phyloP scores from a whole-genome alignment of 305 asterid genomes.

The Fraxinus ornus region DNA sequence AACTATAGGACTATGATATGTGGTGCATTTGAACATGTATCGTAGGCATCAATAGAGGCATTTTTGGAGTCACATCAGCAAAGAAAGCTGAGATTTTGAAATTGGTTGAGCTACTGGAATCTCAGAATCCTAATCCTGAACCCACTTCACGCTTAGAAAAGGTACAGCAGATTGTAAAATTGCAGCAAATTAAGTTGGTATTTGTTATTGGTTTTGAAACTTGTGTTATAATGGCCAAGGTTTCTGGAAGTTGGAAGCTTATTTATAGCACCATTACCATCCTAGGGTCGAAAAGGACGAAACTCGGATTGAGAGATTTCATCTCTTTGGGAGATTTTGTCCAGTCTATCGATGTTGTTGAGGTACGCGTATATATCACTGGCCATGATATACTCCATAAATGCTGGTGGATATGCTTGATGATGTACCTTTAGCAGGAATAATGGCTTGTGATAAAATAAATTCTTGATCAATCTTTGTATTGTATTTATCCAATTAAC shows the following conservation, averaged over 20 bases:
- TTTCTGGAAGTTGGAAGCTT: slow-evolving; percentile 83
- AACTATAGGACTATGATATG: neutral
- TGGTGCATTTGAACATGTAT: slow-evolving; percentile 10
- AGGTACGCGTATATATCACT: slow-evolving; percentile 45
- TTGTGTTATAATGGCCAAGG: slow-evolving; percentile 35
- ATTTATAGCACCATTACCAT: slow-evolving; percentile 78
- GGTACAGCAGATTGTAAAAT: slow-evolving; percentile 37
- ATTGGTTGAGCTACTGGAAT: slow-evolving; percentile 64
- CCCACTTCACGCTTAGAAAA: slow-evolving; percentile 65
- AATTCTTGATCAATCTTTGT: neutral
- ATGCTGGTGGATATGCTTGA: neutral
- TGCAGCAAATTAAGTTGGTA: neutral
- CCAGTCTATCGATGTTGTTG: slow-evolving; percentile 55
- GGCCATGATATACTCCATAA: neutral
- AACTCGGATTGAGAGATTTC: slow-evolving; percentile 83
- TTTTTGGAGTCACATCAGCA: slow-evolving; percentile 67
- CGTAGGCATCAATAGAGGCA: slow-evolving; percentile 80
- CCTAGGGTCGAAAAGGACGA: slow-evolving; percentile 81
- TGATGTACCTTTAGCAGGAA: neutral
- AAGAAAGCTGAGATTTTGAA: slow-evolving; percentile 57
- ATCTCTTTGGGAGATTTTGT: slow-evolving; percentile 66
- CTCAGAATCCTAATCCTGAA: slow-evolving; percentile 70
- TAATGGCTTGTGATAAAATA: neutral
- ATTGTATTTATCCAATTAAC: neutral
- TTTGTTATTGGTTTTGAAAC: neutral